Evolutionary conservation across 495 filamentous ascomycete genomes (phyloP).

Genomic region (Acidiella bohemica): DNA sequence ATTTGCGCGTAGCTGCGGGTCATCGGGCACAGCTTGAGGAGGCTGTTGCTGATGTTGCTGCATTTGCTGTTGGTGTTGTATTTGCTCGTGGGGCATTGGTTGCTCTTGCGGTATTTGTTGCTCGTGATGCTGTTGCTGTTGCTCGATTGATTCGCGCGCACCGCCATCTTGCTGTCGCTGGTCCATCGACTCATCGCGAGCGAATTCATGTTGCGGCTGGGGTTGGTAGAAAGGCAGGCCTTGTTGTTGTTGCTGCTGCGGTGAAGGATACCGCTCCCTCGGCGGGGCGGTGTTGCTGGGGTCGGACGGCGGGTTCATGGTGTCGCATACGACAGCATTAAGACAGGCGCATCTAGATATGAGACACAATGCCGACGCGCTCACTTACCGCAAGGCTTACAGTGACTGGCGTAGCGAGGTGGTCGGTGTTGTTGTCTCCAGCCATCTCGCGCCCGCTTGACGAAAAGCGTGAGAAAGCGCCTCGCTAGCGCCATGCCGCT

Average conservation of each 20-base stretch:
- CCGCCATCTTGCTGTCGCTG: not conserved
- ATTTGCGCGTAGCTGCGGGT: slow-evolving; percentile 11
- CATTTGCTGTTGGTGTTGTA: too few relatives aligned
- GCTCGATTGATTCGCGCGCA: not conserved
- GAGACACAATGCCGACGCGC: too few relatives aligned
- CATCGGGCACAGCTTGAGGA: slow-evolving; percentile 2
- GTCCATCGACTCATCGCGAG: not conserved
- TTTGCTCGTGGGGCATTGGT: too few relatives aligned
- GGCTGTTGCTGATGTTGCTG: slow-evolving; percentile 1
- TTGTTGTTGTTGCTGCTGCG: slow-evolving; percentile 1
- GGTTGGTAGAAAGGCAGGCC: slow-evolving; percentile 14
- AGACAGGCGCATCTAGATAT: too few relatives aligned
- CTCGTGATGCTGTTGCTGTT: not conserved
- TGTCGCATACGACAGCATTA: not conserved
- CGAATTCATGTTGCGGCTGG: not conserved
- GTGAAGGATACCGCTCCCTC: slow-evolving; percentile 7
- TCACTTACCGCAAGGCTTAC: too few relatives aligned
- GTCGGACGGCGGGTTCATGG: not conserved
- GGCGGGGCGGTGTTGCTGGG: not conserved
- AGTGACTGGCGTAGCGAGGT: too few relatives aligned
- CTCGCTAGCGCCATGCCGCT: too few relatives aligned
- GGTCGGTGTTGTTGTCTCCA: too few relatives aligned
- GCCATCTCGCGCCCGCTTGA: too few relatives aligned
- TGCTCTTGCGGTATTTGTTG: too few relatives aligned
- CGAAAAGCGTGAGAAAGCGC: too few relatives aligned